Conservation (phyloP, 331 rosid genomes). For the Ulmus americana region DNA sequence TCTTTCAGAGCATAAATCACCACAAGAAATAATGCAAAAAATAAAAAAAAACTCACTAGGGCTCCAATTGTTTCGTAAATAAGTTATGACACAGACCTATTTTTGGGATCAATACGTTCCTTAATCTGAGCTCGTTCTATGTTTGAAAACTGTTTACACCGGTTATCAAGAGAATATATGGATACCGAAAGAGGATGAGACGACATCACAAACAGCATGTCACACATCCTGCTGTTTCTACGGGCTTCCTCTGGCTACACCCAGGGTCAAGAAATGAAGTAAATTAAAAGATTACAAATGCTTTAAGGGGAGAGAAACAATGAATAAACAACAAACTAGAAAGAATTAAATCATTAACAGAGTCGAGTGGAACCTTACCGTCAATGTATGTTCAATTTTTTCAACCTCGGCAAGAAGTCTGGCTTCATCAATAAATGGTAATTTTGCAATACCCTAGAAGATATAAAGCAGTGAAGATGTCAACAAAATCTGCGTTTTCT, state of each 20-base stretch:
- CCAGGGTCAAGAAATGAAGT: not conserved
- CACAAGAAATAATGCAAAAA: not conserved
- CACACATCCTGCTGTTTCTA: constrained; percentile 71
- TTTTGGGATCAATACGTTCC: constrained; percentile 68
- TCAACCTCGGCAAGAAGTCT: constrained; percentile 82
- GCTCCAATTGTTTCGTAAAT: not conserved
- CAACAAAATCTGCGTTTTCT: not conserved
- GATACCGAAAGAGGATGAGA: constrained; percentile 94
- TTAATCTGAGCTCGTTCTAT: constrained; percentile 53
- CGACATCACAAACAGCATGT: constrained; percentile 81
- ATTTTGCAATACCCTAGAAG: constrained; percentile 87
- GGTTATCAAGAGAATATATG: constrained; percentile 84
- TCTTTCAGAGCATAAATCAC: not conserved
- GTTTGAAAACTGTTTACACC: constrained; percentile 60
- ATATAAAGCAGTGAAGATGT: constrained; percentile 18
- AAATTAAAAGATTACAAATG: not conserved
- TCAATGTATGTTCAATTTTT: constrained; percentile 58
- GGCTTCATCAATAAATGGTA: constrained; percentile 89
- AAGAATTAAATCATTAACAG: not conserved
- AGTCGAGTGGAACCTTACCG: constrained; percentile 43
- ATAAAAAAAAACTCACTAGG: not conserved
- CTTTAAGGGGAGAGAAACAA: not conserved
- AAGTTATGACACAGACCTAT: constrained; percentile 50
- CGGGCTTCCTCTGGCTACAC: constrained; percentile 56
- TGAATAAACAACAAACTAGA: not conserved